Evolutionary conservation across 1,139 yeast genomes (phyloP).

Genomic region (Blastobotrys ciferrii): DNA sequence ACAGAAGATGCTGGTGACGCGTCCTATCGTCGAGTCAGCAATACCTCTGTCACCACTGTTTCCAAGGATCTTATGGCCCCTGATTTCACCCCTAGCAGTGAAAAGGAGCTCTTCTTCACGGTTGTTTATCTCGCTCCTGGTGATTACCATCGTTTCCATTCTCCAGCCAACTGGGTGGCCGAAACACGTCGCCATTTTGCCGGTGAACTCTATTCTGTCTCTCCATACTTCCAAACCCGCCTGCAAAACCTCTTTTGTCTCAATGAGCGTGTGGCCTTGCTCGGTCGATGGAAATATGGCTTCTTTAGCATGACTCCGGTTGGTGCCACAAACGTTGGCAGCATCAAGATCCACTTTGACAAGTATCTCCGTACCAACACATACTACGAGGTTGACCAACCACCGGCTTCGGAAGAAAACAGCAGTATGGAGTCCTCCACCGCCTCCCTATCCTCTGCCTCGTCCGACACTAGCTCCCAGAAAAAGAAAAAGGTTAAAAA

Average conservation of each 20-base stretch:
- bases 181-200: constrained; percentile 91
- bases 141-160: constrained; percentile 95
- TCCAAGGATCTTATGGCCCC: constrained; percentile 30
- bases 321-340: constrained; percentile 98
- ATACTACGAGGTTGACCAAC: constrained; percentile 48
- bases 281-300: constrained; percentile 96
- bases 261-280: constrained; percentile 91
- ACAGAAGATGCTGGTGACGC: constrained; percentile 37
- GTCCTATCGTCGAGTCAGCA: constrained; percentile 26
- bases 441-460: constrained; percentile 15
- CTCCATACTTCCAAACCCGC: constrained; percentile 91
- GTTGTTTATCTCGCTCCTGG: constrained; percentile 98
- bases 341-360: constrained; percentile 89
- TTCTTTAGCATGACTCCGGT: constrained; percentile 99
- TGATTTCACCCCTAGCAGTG: constrained; percentile 29
- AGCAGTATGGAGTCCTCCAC: constrained; percentile 1
- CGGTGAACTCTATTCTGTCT: constrained; percentile 93
- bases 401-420: background rate
- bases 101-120: constrained; percentile 74
- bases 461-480: constrained; percentile 7
- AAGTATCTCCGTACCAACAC: constrained; percentile 85
- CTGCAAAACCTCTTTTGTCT: constrained; percentile 83
- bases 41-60: constrained; percentile 26
- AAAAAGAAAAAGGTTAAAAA: constrained; percentile 46
- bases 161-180: constrained; percentile 96